Base-by-base conservation (phyloP, 139 green algal genomes). In the Chlorella ohadii region DNA sequence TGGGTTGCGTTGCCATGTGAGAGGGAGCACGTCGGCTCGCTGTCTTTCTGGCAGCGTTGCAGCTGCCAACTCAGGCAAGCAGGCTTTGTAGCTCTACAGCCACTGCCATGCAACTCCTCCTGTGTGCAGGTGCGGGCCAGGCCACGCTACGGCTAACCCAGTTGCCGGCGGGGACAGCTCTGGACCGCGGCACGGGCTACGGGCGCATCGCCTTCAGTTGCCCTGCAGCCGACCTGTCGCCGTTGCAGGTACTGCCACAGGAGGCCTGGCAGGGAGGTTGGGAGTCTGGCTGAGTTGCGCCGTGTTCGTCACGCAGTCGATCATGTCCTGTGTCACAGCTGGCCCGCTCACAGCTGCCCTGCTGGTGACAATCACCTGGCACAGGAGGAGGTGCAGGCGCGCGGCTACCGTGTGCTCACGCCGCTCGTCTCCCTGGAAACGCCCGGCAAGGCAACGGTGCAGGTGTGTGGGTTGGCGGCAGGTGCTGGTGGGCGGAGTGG, bases 351-450 rank as follows among this genome's bases (percentile, higher is more conserved):
- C 44, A 16, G 31, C 66, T 4, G 1, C 38, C 38, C 22, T 28
- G 34, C 23, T 34, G 68, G 44, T 51, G 6, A 16, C 44, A 59
- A 38, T 20, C 22, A 33, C 22, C 47, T 33, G 27, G 65, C 38
- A 28, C 79, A 86, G 74, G 83, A 77, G 55, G 74, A 73, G 71
- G 83, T 78, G 74, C 34, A 65, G 31, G 41, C 65, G 9, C 4
- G 55, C 20, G 84, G 78, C 25, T 78, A 83, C 61, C 55, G 47
- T 15, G 88, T 93, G 67, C 84, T 89, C 36, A 93, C 86, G 9
- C 86, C 83, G 22, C 91, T 91, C 57, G 79, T 92, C n/a, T 83
- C 59, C 6, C 75, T 93, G 31, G 89, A 93, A 71, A 93, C 90
- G 1, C 90, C 90, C 13, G 89, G 90, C 74, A 93, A 93, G 79